Percentiles rank a stretch among this genome's conserved stretches.
These are phyloP conservation scores for Fusarium miscanthi DNA, from an alignment of 2,329 filamentous ascomycete genomes.

Conservation along the genomic window DNA sequence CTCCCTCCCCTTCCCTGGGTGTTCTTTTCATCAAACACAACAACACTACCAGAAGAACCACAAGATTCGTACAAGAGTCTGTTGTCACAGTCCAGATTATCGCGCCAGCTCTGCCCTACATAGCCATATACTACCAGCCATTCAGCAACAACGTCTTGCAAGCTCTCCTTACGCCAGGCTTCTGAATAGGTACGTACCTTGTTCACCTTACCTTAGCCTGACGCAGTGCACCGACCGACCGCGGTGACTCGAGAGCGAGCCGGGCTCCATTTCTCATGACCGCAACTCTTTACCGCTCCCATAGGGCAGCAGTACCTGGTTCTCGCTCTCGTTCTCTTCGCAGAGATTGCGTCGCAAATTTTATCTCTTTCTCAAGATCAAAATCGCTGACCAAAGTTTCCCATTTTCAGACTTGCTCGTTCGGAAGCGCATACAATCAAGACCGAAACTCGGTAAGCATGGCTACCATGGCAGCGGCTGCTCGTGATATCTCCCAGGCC, in stretches of 20 bases:
- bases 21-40: slow-evolving; percentile 57
- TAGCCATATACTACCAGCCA: slow-evolving; percentile 45
- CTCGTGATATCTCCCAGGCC: slow-evolving; percentile 74
- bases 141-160: slow-evolving; percentile 42
- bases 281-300: slow-evolving; percentile 13
- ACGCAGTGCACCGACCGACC: slow-evolving; percentile 14
- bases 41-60: slow-evolving; percentile 62
- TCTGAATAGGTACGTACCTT: slow-evolving; percentile 50
- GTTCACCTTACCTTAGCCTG: background rate
- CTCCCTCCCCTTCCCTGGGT: slow-evolving; percentile 49
- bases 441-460: slow-evolving; percentile 60
- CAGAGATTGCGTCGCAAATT: slow-evolving; percentile 23
- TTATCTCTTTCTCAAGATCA: background rate
- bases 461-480: slow-evolving; percentile 74
- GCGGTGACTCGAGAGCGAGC: slow-evolving; percentile 42
- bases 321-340: background rate
- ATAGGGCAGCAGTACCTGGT: background rate
- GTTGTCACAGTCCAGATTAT: slow-evolving; percentile 71
- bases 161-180: slow-evolving; percentile 44
- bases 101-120: slow-evolving; percentile 61
- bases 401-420: slow-evolving; percentile 55
- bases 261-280: slow-evolving; percentile 16
- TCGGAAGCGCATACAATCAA: slow-evolving; percentile 57
- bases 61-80: slow-evolving; percentile 65
- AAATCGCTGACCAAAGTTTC: slow-evolving; percentile 31